Conservation (phyloP, 2,329 filamentous ascomycete species). For the Alternaria infectoria region DNA sequence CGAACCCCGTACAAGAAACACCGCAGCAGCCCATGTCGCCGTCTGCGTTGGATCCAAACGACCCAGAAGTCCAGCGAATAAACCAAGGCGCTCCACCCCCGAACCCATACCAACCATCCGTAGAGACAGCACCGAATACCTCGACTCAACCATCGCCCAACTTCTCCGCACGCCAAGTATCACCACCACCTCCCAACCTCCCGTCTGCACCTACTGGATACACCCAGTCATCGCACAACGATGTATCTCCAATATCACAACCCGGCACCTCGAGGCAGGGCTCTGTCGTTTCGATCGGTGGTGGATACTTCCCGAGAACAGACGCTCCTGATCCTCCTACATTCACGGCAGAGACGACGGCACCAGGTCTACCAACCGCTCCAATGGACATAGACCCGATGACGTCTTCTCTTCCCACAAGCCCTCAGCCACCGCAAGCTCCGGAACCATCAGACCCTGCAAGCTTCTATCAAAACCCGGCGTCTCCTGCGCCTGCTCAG, state of each 20-base stretch:
- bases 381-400: constrained; percentile 38
- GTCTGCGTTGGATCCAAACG: constrained; percentile 64
- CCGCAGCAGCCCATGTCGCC: constrained; percentile 43
- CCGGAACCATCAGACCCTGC: constrained; percentile 33
- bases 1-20: constrained; percentile 74
- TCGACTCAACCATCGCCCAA: constrained; percentile 53
- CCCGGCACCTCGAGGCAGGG: constrained; percentile 52
- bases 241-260: constrained; percentile 61
- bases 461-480: constrained; percentile 43
- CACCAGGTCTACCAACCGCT: constrained; percentile 46
- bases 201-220: constrained; percentile 41
- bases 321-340: constrained; percentile 56
- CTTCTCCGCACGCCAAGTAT: constrained; percentile 52
- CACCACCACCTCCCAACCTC: constrained; percentile 52
- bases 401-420: constrained; percentile 28
- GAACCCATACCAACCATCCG: constrained; percentile 56
- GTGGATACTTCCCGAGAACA: constrained; percentile 63
- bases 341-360: constrained; percentile 48
- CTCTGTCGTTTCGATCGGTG: constrained; percentile 55
- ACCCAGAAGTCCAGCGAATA: constrained; percentile 68
- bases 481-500: constrained; percentile 45
- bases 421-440: constrained; percentile 29
- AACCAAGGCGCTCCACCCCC: constrained; percentile 44
- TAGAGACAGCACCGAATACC: constrained; percentile 67
- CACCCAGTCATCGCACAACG: constrained; percentile 49